phyloP scores from a whole-genome alignment of 106 monocot genomes.

The Xerophyta viscosa region DNA sequence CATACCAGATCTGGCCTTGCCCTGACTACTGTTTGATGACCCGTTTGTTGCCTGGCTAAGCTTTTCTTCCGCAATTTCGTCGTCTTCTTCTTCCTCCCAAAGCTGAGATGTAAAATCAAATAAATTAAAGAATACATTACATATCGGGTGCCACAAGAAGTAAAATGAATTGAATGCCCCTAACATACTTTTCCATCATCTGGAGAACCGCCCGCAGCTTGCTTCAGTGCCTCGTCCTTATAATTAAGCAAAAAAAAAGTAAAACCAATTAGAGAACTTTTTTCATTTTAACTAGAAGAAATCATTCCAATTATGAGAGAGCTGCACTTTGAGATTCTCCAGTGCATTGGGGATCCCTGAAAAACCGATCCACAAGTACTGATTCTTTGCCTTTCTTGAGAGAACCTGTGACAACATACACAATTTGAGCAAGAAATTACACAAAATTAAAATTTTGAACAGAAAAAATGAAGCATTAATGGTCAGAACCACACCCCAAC shows the following conservation, averaged over 20 bases:
- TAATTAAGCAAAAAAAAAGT: too few relatives aligned
- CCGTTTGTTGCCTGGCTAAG: not conserved
- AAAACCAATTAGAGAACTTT: too few relatives aligned
- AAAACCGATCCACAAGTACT: constrained; percentile 85
- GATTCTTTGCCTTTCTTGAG: constrained; percentile 72
- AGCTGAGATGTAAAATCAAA: too few relatives aligned
- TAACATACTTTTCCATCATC: too few relatives aligned
- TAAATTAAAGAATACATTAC: too few relatives aligned
- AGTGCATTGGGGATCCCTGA: constrained; percentile 60
- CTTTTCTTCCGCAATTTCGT: constrained; percentile 30
- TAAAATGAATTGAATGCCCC: too few relatives aligned
- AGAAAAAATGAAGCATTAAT: not conserved
- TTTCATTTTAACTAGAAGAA: too few relatives aligned
- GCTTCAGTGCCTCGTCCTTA: too few relatives aligned
- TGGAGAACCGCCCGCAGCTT: too few relatives aligned
- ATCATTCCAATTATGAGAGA: too few relatives aligned
- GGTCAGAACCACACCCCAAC: constrained; percentile 41
- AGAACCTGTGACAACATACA: constrained; percentile 32
- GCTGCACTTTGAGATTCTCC: constrained; percentile 53
- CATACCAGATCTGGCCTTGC: constrained; percentile 30
- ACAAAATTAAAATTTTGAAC: not conserved
- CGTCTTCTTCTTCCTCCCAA: constrained; percentile 51
- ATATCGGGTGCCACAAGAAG: too few relatives aligned
- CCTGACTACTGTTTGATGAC: not conserved
- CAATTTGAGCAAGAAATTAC: not conserved